phyloP scores from a whole-genome alignment of 2,329 filamentous ascomycete species.

The Aspergillus aculeatus region DNA sequence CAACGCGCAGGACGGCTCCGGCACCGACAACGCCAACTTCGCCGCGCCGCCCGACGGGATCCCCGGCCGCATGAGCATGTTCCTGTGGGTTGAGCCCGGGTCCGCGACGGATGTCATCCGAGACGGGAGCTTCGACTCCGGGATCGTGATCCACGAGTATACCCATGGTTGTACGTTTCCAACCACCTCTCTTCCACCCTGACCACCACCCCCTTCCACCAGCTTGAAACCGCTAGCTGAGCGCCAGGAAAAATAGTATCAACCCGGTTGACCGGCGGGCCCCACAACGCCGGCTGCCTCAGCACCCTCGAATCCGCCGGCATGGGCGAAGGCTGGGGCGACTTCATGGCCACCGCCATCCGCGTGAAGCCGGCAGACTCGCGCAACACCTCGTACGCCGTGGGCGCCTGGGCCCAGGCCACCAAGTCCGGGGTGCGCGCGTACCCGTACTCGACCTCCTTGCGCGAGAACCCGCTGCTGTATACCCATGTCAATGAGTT shows the following conservation, averaged over 20 bases:
- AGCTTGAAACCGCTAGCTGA: background rate
- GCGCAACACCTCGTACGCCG: slow-evolving; percentile 8
- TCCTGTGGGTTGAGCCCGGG: slow-evolving; percentile 10
- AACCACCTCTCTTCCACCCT: no score
- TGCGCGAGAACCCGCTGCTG: slow-evolving; percentile 11
- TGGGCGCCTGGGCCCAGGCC: slow-evolving; percentile 15
- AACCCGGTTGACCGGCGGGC: slow-evolving; percentile 17
- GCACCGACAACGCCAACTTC: slow-evolving; percentile 18
- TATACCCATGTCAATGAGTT: slow-evolving; percentile 13
- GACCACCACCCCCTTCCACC: background rate
- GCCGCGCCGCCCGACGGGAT: slow-evolving; percentile 16
- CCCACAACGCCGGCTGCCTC: slow-evolving; percentile 14
- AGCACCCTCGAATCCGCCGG: slow-evolving; percentile 13
- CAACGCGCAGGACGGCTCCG: slow-evolving; percentile 19
- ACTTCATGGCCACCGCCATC: slow-evolving; percentile 17
- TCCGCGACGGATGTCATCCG: background rate
- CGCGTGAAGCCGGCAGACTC: slow-evolving; percentile 16
- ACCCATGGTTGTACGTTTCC: slow-evolving; percentile 16
- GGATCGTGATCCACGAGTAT: slow-evolving; percentile 20
- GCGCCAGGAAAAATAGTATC: slow-evolving; percentile 7
- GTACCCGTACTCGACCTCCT: slow-evolving; percentile 15
- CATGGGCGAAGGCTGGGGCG: slow-evolving; percentile 21
- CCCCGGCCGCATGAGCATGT: slow-evolving; percentile 19
- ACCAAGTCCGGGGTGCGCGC: slow-evolving; percentile 9
- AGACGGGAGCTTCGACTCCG: slow-evolving; percentile 14